Conservation (phyloP, 768 basidiomycete species). For the Agaricus subrufescens region DNA sequence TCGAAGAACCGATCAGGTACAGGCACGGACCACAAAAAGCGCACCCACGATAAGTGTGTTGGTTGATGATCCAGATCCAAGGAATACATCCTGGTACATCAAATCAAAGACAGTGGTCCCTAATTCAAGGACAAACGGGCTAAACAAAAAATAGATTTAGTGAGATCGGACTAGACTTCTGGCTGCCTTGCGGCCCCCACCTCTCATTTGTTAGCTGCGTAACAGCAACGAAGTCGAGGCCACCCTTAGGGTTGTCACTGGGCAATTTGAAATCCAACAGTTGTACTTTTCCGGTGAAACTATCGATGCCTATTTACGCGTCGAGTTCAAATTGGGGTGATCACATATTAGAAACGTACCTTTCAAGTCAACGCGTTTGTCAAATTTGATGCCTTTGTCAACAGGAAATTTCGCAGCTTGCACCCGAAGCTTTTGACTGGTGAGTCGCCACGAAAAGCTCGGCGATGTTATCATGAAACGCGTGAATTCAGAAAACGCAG, state of each 20-base stretch:
- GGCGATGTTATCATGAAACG: slow-evolving; percentile 57
- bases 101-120: slow-evolving; percentile 65
- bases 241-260: slow-evolving; percentile 59
- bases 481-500: slow-evolving; percentile 60
- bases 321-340: not conserved
- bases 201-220: slow-evolving; percentile 56
- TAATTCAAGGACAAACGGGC: slow-evolving; percentile 65
- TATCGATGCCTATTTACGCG: slow-evolving; percentile 44
- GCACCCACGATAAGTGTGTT: slow-evolving; percentile 47
- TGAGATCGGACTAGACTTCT: not conserved
- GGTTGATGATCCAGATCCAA: slow-evolving; percentile 51
- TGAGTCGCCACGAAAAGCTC: slow-evolving; percentile 65
- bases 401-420: slow-evolving; percentile 66
- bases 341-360: slow-evolving; percentile 28
- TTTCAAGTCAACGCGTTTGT: slow-evolving; percentile 53
- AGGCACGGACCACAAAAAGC: not conserved
- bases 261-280: slow-evolving; percentile 61
- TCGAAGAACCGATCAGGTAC: slow-evolving; percentile 1
- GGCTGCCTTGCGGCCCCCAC: slow-evolving; percentile 20
- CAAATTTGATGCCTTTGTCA: slow-evolving; percentile 60
- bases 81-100: slow-evolving; percentile 47
- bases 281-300: slow-evolving; percentile 51
- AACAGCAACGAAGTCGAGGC: slow-evolving; percentile 59
- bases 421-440: slow-evolving; percentile 51
- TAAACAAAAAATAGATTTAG: slow-evolving; percentile 16